Evolutionary conservation across 225 moss, liverwort and hornwort genomes (phyloP).

Genomic region (Neckera pumila): DNA sequence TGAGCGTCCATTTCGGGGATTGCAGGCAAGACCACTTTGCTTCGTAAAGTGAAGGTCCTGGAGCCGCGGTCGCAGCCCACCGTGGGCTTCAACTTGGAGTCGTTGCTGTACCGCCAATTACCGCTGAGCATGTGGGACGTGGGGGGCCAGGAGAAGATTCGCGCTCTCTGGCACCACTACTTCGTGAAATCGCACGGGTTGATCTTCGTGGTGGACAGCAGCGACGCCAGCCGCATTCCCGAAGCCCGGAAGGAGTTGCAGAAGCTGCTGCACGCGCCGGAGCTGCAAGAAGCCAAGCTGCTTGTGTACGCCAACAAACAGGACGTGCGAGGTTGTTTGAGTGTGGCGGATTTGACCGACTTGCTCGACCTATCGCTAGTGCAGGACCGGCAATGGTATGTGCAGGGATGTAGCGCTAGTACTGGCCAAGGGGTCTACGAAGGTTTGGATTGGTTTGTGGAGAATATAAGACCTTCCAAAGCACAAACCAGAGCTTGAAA

Average conservation of each 20-base stretch:
- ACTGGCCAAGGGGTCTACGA: conserved; percentile 35
- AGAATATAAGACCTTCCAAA: neutral
- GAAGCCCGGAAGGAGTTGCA: conserved; percentile 39
- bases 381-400: conserved; percentile 18
- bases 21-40: conserved; percentile 33
- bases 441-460: conserved; percentile 42
- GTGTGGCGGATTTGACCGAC: conserved; percentile 15
- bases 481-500: neutral
- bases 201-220: conserved; percentile 34
- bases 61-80: conserved; percentile 20
- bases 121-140: conserved; percentile 36
- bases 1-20: too few species aligned
- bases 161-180: conserved; percentile 41
- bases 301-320: conserved; percentile 43
- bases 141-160: conserved; percentile 43
- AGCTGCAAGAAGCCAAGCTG: conserved; percentile 18
- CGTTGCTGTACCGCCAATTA: conserved; percentile 18
- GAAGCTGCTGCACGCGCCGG: conserved; percentile 30
- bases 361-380: conserved; percentile 19
- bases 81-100: conserved; percentile 34
- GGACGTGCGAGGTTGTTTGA: conserved; percentile 23
- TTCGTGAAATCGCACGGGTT: conserved; percentile 29
- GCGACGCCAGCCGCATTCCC: conserved; percentile 22
- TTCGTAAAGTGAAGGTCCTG: conserved; percentile 22
- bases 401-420: conserved; percentile 35